Evolutionary conservation across 2,329 filamentous ascomycete species (phyloP).

Genomic region (Hypoxylon sp.): DNA sequence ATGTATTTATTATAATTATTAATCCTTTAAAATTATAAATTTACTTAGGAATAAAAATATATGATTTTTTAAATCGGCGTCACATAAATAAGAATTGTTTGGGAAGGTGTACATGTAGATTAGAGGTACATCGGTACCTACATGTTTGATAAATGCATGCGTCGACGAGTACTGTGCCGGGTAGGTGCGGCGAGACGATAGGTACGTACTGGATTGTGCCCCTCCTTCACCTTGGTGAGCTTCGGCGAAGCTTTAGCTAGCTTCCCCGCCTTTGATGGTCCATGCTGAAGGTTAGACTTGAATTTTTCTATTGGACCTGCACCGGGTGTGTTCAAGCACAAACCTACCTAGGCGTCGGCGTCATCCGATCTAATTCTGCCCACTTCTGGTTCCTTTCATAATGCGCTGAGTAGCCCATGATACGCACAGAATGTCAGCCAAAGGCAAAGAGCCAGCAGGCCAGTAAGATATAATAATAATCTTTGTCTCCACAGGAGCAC

Average conservation of each 20-base stretch:
- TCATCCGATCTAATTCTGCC: constrained; percentile 1
- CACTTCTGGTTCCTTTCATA: constrained; percentile 5
- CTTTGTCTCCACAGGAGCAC: not conserved
- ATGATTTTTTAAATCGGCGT: not conserved
- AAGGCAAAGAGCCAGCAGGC: constrained; percentile 47
- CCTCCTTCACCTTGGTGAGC: constrained; percentile 40
- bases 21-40: not conserved
- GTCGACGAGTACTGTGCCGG: not conserved
- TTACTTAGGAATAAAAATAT: not conserved
- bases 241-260: constrained; percentile 37
- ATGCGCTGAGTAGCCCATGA: constrained; percentile 22
- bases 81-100: not conserved
- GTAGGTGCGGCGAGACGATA: not conserved
- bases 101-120: not conserved
- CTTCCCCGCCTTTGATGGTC: constrained; percentile 41
- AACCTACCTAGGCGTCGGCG: not conserved
- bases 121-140: too few relatives aligned
- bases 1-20: not conserved
- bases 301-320: constrained; percentile 26
- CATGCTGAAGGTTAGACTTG: constrained; percentile 37
- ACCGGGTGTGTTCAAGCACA: constrained; percentile 8
- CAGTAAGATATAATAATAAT: constrained; percentile 37
- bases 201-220: constrained; percentile 21
- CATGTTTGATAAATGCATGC: too few relatives aligned
- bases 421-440: constrained; percentile 43